Conservation (phyloP, 129 eudicot genomes). For the Centaurea solstitialis region DNA sequence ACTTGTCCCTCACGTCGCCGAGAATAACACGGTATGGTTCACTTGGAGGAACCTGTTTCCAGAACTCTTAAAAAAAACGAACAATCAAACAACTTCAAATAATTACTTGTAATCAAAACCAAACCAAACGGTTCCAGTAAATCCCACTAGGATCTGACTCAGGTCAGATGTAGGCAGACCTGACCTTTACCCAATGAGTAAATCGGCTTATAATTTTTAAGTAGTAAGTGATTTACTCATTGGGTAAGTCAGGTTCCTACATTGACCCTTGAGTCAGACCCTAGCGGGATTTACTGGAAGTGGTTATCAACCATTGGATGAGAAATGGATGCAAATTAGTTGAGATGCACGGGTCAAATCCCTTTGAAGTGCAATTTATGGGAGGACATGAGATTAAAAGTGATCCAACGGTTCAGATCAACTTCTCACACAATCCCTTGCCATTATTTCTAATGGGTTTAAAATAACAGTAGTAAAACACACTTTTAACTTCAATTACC, state of each 20-base stretch:
- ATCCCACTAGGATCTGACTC: not conserved
- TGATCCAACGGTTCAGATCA: too few relatives aligned
- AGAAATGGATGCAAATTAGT: too few relatives aligned
- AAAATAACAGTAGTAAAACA: not conserved
- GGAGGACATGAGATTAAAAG: too few relatives aligned
- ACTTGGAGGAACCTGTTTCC: constrained; percentile 83
- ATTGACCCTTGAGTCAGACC: too few relatives aligned
- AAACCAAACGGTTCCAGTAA: not conserved
- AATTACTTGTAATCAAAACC: not conserved
- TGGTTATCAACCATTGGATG: too few relatives aligned
- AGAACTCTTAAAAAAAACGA: constrained; percentile 57
- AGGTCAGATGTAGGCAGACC: not conserved
- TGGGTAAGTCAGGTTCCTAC: too few relatives aligned
- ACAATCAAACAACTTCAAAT: constrained; percentile 4
- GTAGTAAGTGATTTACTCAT: too few relatives aligned
- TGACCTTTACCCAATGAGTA: not conserved
- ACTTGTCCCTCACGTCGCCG: constrained; percentile 93
- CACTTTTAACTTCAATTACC: constrained; percentile 35
- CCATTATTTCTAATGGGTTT: not conserved
- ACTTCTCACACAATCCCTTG: too few relatives aligned
- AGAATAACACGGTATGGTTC: constrained; percentile 97
- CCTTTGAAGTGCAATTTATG: too few relatives aligned
- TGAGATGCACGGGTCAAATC: too few relatives aligned
- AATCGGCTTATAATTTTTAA: too few relatives aligned
- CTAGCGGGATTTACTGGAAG: too few relatives aligned